These are phyloP conservation scores for Pyrus bretschneideri DNA, from an alignment of 306 rosid genomes.

Conservation along the genomic window DNA sequence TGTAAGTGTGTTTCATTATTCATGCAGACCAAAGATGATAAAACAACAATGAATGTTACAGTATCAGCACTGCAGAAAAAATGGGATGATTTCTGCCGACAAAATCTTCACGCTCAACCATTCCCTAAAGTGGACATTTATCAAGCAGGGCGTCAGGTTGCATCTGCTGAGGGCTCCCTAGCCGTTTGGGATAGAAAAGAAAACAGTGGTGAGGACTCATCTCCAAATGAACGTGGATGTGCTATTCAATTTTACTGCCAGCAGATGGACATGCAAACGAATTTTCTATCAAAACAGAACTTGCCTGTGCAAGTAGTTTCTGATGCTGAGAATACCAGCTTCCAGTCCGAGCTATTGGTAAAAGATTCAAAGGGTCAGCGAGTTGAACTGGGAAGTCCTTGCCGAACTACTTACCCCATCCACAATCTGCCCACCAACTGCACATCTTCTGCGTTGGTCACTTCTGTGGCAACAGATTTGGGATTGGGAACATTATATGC, in stretches of 20 bases:
- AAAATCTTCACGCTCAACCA: slow-evolving; percentile 39
- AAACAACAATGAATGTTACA: slow-evolving; percentile 31
- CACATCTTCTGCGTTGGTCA: slow-evolving; percentile 30
- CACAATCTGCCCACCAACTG: slow-evolving; percentile 27
- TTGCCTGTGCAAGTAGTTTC: slow-evolving; percentile 31
- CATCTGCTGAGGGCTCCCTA: slow-evolving; percentile 40
- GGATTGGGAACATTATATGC: slow-evolving; percentile 72
- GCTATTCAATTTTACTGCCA: slow-evolving; percentile 25
- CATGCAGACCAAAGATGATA: slow-evolving; percentile 70
- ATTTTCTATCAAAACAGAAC: slow-evolving; percentile 31
- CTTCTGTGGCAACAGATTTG: slow-evolving; percentile 86
- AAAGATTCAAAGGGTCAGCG: slow-evolving; percentile 26
- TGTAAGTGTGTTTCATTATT: slow-evolving; percentile 40
- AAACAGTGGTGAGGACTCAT: slow-evolving; percentile 36
- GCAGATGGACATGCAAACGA: slow-evolving; percentile 24
- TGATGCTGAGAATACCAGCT: slow-evolving; percentile 11
- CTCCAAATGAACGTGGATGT: slow-evolving; percentile 25
- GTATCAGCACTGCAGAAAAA: slow-evolving; percentile 56
- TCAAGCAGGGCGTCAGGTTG: slow-evolving; percentile 32
- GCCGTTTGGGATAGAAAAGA: slow-evolving; percentile 31
- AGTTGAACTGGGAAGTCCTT: slow-evolving; percentile 25
- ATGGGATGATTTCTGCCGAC: slow-evolving; percentile 64
- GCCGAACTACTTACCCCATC: slow-evolving; percentile 20
- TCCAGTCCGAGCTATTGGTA: slow-evolving; percentile 18
- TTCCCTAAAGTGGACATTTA: slow-evolving; percentile 37